Evolutionary conservation across 2,329 filamentous ascomycete genomes (phyloP).

Genomic region (Nannizzia gypsea): DNA sequence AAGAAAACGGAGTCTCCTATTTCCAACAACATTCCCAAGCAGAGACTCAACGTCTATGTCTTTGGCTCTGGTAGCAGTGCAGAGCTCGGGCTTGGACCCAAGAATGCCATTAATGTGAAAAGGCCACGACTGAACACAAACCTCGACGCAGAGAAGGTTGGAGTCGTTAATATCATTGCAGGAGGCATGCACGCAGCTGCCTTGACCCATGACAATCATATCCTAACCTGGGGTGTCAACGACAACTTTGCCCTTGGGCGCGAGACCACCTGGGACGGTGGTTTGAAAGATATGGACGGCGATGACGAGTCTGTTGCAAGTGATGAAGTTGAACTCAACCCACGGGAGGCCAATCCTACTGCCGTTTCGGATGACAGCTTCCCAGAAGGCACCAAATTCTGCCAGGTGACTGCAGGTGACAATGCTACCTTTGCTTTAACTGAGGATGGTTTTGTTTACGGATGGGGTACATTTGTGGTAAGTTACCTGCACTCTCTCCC

Average conservation of each 20-base stretch:
- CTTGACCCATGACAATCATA: slow-evolving; percentile 65
- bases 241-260: slow-evolving; percentile 69
- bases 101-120: not conserved
- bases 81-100: not conserved
- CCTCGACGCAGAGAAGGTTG: not conserved
- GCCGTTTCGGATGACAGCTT: not conserved
- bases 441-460: not conserved
- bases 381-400: not conserved
- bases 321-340: no score
- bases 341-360: no score
- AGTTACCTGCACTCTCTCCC: not conserved
- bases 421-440: not conserved
- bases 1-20: not conserved
- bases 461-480: not conserved
- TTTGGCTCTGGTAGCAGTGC: not conserved
- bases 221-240: slow-evolving; percentile 78
- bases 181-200: slow-evolving; percentile 61
- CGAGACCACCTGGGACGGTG: slow-evolving; percentile 56
- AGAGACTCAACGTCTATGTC: not conserved
- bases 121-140: not conserved
- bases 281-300: slow-evolving; percentile 25
- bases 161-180: slow-evolving; percentile 54
- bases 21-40: not conserved
- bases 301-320: no score
- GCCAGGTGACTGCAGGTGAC: not conserved